Percentiles rank a stretch among this genome's conserved stretches.
Evolutionary conservation across 176 grass and related monocot species (phyloP).

Genomic region (Tillandsia leiboldiana): DNA sequence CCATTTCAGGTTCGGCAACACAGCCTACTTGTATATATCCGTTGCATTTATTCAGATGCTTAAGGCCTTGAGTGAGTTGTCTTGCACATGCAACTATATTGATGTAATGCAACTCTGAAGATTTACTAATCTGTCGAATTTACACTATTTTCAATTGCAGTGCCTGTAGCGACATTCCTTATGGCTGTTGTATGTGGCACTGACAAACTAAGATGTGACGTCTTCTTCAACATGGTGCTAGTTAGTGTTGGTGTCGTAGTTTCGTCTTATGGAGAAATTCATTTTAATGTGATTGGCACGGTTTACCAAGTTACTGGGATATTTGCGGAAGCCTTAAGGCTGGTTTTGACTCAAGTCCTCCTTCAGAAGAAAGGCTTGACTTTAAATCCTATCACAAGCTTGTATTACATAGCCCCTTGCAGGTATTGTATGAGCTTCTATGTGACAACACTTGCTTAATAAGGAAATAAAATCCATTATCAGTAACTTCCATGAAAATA

Average conservation of each 20-base stretch:
- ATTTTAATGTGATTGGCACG: constrained; percentile 94
- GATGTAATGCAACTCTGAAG: constrained; percentile 10
- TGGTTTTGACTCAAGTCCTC: constrained; percentile 95
- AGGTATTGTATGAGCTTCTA: constrained; percentile 52
- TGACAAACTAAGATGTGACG: constrained; percentile 87
- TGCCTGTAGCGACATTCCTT: constrained; percentile 96
- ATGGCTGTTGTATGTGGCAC: constrained; percentile 93
- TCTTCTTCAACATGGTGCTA: constrained; percentile 94
- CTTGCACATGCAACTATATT: constrained; percentile 11
- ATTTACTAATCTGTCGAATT: constrained; percentile 2
- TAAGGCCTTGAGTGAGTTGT: constrained; percentile 94
- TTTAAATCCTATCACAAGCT: constrained; percentile 91
- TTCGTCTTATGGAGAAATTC: constrained; percentile 95
- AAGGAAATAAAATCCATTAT: neutral
- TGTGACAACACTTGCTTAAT: constrained; percentile 12
- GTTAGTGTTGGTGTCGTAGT: constrained; percentile 96
- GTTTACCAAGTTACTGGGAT: constrained; percentile 97
- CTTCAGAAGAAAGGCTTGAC: constrained; percentile 99
- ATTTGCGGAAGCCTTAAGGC: constrained; percentile 90
- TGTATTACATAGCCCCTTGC: constrained; percentile 99
- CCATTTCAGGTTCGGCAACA: constrained; percentile 85
- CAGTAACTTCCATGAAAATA: neutral
- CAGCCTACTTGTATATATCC: constrained; percentile 95
- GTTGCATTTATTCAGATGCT: constrained; percentile 99
- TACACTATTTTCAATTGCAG: constrained; percentile 41